These are phyloP conservation scores for Silene latifolia DNA, from an alignment of 148 eudicot species.

Conservation along the genomic window DNA sequence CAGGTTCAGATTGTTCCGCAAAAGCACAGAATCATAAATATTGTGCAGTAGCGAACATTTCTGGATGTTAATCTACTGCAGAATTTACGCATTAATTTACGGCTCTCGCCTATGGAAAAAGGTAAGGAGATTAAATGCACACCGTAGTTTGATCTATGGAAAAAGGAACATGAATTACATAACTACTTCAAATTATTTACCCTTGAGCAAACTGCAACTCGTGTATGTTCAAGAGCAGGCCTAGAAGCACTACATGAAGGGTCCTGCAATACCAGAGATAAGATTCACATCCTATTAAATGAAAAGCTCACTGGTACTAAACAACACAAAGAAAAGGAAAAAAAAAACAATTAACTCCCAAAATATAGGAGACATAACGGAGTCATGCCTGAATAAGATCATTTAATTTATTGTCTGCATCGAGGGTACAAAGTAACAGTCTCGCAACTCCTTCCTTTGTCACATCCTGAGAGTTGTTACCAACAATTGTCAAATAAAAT, in stretches of 20 bases:
- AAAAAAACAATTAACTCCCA: too few species aligned
- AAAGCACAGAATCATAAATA: too few species aligned
- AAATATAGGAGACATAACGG: too few species aligned
- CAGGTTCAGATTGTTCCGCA: too few species aligned
- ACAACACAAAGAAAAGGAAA: too few species aligned
- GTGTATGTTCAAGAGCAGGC: slow-evolving; percentile 67
- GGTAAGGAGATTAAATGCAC: slow-evolving; percentile 33
- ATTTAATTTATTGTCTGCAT: slow-evolving; percentile 29
- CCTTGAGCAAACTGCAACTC: slow-evolving; percentile 40
- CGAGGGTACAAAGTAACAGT: slow-evolving; percentile 44
- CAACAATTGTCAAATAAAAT: background rate
- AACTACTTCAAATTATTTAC: slow-evolving; percentile 33
- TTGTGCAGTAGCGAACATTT: too few species aligned
- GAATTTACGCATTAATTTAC: too few species aligned
- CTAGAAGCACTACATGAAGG: slow-evolving; percentile 46
- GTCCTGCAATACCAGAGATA: slow-evolving; percentile 36
- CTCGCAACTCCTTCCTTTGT: slow-evolving; percentile 43
- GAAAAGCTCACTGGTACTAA: too few species aligned
- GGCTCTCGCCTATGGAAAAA: too few species aligned
- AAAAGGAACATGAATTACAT: background rate
- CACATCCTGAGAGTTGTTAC: slow-evolving; percentile 34
- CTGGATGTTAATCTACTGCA: too few species aligned
- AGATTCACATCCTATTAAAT: too few species aligned
- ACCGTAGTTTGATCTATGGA: background rate
- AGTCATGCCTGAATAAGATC: slow-evolving; percentile 52